Base-by-base conservation (phyloP, 495 filamentous ascomycete species). In the Cryomyces minteri region DNA sequence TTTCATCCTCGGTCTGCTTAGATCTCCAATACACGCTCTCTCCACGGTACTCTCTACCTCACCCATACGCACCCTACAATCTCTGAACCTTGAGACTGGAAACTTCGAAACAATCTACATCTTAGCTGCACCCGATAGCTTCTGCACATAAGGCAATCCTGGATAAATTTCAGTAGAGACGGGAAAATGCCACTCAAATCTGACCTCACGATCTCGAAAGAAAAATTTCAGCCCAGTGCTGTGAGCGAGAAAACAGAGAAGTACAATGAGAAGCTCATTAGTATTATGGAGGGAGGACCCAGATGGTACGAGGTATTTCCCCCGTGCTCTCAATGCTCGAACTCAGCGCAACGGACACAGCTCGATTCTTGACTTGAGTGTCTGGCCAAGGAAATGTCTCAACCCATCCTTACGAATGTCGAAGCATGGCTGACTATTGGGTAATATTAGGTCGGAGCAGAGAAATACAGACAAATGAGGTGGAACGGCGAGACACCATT, bases 381-480 rank as follows among this genome's bases (percentile, higher is more conserved):
- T 14, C 34, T 38, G 18, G 18, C 18, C 18, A 2, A 25, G 18
- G 2, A 25, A 2, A 25, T 2, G 1, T 25, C 18, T 25, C 18
- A 25, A 25, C 18, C 18, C 18, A 1, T 25, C 18, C 18, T 25
- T 2, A 2, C 18, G 18, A 25, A 2, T 25, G 18, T 25, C 18
- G 2, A 25, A 25, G 18, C 18, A 25, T 25, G 18, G 18, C 18
- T 25, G 18, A 25, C 18, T 1, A 25, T 25, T 25, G 18, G 18
- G 18, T 6, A 9, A 41, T 47, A 25, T 14, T 43, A 66, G 60
- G 59, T 68, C 25, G 63, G 64, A 8, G 62, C 60, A 8, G 56
- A 49, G 18, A 67, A 64, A 47, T 71, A 67, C 47, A 56, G 68
- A 10, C 52, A 67, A 46, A 62, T 71, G 64, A 51, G 60, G n/a